Evolutionary conservation across 495 filamentous ascomycete species (phyloP).

Genomic region (Penicillium egyptiacum): DNA sequence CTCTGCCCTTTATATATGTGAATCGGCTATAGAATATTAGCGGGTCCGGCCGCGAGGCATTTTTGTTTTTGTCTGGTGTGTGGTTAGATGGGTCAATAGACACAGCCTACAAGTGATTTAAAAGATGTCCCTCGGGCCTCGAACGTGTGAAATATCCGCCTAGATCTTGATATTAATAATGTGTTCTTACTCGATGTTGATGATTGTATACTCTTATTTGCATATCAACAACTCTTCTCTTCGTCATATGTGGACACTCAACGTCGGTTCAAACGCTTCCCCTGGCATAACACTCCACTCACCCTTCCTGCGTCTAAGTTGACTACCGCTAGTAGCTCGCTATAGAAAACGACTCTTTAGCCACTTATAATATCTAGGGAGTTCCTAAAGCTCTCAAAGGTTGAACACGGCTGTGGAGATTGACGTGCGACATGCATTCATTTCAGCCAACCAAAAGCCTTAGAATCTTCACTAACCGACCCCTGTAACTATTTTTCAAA

Average conservation of each 20-base stretch:
- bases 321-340: no score
- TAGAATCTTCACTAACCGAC: no score
- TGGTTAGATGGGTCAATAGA: constrained; percentile 21
- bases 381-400: no score
- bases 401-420: no score
- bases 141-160: background rate
- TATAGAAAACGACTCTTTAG: no score
- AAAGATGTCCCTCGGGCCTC: background rate
- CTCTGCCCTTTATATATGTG: background rate
- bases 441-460: no score
- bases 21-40: background rate
- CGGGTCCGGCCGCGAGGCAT: background rate
- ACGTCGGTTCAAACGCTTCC: background rate
- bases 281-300: no score
- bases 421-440: no score
- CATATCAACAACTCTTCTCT: background rate
- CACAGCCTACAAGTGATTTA: constrained; percentile 9
- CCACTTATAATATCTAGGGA: no score
- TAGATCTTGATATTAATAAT: background rate
- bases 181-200: background rate
- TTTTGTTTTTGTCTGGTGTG: constrained; percentile 5
- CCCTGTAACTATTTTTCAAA: no score
- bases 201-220: background rate
- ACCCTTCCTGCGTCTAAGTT: no score
- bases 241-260: background rate